Percentiles rank a stretch among this genome's conserved stretches.
Conservation (phyloP, 2,329 filamentous ascomycete genomes). For the Tolypocladium guangdongense region DNA sequence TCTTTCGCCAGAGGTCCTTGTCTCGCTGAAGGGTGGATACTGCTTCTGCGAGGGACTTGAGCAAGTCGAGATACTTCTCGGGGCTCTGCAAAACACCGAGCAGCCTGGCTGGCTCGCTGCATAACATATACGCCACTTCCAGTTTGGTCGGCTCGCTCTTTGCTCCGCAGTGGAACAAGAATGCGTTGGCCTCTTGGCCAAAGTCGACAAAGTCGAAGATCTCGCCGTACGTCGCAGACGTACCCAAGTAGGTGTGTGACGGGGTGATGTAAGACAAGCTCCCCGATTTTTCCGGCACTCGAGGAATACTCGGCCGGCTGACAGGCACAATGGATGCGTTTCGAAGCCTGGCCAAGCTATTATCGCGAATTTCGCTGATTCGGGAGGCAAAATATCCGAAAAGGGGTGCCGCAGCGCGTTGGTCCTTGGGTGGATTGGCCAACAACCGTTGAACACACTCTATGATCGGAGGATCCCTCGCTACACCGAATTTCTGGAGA, state of each 20-base stretch:
- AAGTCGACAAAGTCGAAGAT: constrained; percentile 98
- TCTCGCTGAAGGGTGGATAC: constrained; percentile 62
- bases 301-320: constrained; percentile 15
- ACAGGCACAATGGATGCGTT: constrained; percentile 65
- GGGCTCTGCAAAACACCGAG: constrained; percentile 68
- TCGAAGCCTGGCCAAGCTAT: constrained; percentile 48
- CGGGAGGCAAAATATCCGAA: constrained; percentile 80
- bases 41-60: constrained; percentile 71
- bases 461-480: constrained; percentile 66
- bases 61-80: constrained; percentile 77
- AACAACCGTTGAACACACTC: constrained; percentile 67
- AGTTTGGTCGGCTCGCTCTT: constrained; percentile 81
- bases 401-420: constrained; percentile 55
- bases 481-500: constrained; percentile 66
- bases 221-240: constrained; percentile 58
- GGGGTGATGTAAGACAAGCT: constrained; percentile 44
- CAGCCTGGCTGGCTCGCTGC: constrained; percentile 70
- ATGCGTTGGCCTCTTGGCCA: constrained; percentile 74
- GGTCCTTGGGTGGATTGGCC: constrained; percentile 57
- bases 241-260: constrained; percentile 70
- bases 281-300: constrained; percentile 29
- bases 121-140: constrained; percentile 77
- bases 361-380: constrained; percentile 58
- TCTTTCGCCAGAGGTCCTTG: constrained; percentile 62
- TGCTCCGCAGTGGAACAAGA: constrained; percentile 78